These are phyloP conservation scores for Daphne laureola DNA, from an alignment of 441 rosid genomes.

Conservation along the genomic window DNA sequence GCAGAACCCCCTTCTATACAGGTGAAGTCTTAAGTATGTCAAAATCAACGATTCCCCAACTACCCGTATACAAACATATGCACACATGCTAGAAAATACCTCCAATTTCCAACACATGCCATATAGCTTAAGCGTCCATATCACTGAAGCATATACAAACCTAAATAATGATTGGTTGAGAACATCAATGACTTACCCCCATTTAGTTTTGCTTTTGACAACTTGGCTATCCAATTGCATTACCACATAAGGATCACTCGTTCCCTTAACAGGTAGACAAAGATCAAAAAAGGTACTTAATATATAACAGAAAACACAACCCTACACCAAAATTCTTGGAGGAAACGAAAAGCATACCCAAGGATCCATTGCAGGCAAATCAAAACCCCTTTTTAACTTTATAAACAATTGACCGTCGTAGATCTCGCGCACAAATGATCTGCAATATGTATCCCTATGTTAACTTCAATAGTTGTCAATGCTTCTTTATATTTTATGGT, in stretches of 20 bases:
- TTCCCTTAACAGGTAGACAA: conserved; percentile 47
- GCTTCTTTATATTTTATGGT: background rate
- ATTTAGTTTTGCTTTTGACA: conserved; percentile 67
- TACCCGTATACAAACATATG: no score
- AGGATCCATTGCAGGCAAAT: conserved; percentile 92
- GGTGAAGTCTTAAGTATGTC: no score
- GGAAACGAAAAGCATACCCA: conserved; percentile 57
- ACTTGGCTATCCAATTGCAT: conserved; percentile 88
- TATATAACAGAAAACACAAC: background rate
- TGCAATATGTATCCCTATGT: conserved; percentile 20
- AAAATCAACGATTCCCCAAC: no score
- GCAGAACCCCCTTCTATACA: no score
- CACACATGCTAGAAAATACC: no score
- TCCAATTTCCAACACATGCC: no score
- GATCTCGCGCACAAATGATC: conserved; percentile 77
- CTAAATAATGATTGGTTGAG: background rate
- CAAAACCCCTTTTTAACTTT: conserved; percentile 63
- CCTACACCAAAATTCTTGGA: conserved; percentile 4
- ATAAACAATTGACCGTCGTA: conserved; percentile 79
- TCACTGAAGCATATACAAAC: no score
- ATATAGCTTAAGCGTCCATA: no score
- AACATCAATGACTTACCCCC: conserved; percentile 46
- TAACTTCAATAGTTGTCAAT: no score
- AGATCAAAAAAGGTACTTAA: background rate
- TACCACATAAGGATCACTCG: conserved; percentile 82